phyloP scores from a whole-genome alignment of 257 asterid genomes.

The Euphrasia confusa region DNA sequence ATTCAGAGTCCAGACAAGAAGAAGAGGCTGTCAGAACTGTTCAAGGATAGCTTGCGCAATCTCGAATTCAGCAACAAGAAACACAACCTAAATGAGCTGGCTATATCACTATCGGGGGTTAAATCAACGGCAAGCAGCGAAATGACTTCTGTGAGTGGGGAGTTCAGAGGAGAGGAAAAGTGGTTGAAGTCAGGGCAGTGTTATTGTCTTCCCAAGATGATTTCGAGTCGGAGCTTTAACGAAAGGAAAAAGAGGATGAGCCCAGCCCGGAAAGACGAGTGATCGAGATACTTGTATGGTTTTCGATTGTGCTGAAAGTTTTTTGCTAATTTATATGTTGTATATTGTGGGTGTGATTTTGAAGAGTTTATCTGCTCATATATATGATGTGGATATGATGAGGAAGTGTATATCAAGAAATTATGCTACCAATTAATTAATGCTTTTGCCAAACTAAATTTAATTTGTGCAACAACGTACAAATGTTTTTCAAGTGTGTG shows the following conservation, averaged over 20 bases:
- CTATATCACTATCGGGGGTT: constrained; percentile 24
- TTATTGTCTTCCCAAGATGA: constrained; percentile 54
- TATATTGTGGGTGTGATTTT: constrained; percentile 22
- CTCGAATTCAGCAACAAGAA: neutral
- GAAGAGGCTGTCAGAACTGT: constrained; percentile 53
- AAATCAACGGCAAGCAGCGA: constrained; percentile 31
- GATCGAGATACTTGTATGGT: neutral
- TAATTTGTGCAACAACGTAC: neutral
- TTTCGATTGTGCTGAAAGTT: neutral
- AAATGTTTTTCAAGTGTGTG: neutral
- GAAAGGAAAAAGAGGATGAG: constrained; percentile 44
- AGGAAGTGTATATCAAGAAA: constrained; percentile 15
- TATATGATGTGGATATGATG: constrained; percentile 3
- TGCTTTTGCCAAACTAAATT: constrained; percentile 1
- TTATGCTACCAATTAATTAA: neutral
- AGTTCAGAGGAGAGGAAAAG: constrained; percentile 19
- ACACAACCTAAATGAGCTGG: constrained; percentile 19
- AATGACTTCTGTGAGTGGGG: constrained; percentile 29
- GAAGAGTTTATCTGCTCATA: neutral
- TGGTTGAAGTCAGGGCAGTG: constrained; percentile 39
- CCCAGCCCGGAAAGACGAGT: constrained; percentile 26
- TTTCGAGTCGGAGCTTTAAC: constrained; percentile 44
- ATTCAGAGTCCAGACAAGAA: constrained; percentile 40
- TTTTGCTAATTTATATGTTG: constrained; percentile 11
- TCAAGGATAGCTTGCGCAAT: constrained; percentile 39